Evolutionary conservation across 2,329 filamentous ascomycete species (phyloP).

Genomic region (Celoporthe dispersa): DNA sequence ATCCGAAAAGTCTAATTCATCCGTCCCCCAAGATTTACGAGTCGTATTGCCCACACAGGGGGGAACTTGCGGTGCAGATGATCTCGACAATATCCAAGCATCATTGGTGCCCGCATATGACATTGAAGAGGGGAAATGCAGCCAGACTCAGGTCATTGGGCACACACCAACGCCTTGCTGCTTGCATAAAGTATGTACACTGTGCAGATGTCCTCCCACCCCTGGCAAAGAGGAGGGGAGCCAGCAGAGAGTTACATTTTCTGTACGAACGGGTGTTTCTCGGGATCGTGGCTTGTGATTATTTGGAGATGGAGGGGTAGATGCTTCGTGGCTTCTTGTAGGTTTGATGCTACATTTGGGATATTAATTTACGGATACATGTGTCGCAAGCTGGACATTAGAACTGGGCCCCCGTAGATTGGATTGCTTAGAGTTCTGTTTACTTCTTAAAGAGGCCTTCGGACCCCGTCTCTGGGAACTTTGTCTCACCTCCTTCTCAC

Average conservation of each 20-base stretch:
- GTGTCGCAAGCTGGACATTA: neutral
- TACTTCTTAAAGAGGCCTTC: conserved; percentile 18
- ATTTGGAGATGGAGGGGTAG: conserved; percentile 7
- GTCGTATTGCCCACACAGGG: neutral
- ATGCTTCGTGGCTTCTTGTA: neutral
- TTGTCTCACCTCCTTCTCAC: neutral
- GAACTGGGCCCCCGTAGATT: conserved; percentile 16
- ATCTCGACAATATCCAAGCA: conserved; percentile 16
- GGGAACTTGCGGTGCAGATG: conserved; percentile 22
- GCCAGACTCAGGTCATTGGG: conserved; percentile 4
- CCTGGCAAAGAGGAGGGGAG: neutral
- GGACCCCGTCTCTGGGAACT: neutral
- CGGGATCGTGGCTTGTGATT: conserved; percentile 19
- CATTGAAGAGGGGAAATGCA: conserved; percentile 25
- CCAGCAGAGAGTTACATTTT: neutral
- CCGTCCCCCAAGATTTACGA: neutral
- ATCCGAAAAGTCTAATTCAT: conserved; percentile 10
- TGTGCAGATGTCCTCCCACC: neutral
- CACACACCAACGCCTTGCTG: conserved; percentile 1
- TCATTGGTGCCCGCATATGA: conserved; percentile 31
- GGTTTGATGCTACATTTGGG: conserved; percentile 10
- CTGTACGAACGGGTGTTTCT: conserved; percentile 24
- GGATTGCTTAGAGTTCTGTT: neutral
- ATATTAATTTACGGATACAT: neutral
- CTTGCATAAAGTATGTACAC: neutral